Percentiles rank a stretch among this genome's conserved stretches.
These are phyloP conservation scores for Physcomitrellopsis africana DNA, from an alignment of 225 moss, liverwort and hornwort genomes.

Conservation along the genomic window DNA sequence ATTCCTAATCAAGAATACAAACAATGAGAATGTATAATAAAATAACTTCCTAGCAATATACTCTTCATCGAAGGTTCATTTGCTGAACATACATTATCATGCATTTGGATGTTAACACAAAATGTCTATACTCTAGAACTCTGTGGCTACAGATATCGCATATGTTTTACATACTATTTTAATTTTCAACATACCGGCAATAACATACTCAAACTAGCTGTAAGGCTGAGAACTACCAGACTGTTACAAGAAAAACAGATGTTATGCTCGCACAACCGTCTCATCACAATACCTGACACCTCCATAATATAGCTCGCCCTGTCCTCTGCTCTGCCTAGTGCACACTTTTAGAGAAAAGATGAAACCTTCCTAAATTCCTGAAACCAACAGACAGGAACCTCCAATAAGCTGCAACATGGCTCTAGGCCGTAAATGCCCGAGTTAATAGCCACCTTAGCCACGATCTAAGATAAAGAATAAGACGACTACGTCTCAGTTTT, in stretches of 20 bases:
- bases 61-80: neutral
- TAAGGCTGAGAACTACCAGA: too few species aligned
- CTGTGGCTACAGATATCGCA: too few species aligned
- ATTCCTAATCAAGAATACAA: too few species aligned
- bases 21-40: too few species aligned
- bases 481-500: neutral
- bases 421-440: neutral
- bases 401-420: neutral
- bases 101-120: neutral
- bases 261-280: too few species aligned
- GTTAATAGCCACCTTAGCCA: neutral
- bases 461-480: neutral
- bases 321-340: neutral
- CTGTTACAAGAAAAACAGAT: too few species aligned
- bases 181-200: too few species aligned
- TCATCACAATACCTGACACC: neutral
- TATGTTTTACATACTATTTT: too few species aligned
- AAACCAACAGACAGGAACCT: conserved; percentile 1
- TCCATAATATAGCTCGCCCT: neutral
- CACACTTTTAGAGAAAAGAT: conserved; percentile 15
- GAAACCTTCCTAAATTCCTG: neutral
- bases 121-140: neutral
- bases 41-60: neutral
- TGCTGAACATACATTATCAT: neutral
- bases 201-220: too few species aligned